Percentiles rank a stretch among this genome's conserved stretches.
phyloP scores from a whole-genome alignment of 305 asterid genomes.

The Fraxinus paxiana region DNA sequence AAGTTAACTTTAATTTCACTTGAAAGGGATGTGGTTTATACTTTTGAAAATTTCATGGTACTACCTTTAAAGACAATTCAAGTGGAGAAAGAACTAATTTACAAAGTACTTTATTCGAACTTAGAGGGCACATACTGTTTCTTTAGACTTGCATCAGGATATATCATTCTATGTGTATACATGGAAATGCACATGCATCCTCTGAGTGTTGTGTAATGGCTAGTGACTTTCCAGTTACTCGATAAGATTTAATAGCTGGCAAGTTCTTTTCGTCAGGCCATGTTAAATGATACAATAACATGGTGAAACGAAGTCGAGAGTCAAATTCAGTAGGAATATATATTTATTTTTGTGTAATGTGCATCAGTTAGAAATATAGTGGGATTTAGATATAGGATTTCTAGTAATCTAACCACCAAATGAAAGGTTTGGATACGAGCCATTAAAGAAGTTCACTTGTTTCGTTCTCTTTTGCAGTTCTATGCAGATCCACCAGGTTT shows the following conservation, averaged over 20 bases:
- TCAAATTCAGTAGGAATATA: background rate
- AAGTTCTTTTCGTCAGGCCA: background rate
- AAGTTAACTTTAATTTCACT: conserved; percentile 28
- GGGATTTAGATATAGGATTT: background rate
- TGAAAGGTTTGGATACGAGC: background rate
- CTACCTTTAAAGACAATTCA: background rate
- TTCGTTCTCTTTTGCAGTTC: conserved; percentile 36
- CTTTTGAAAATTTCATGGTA: background rate
- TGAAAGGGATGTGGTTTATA: background rate
- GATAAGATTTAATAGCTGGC: background rate
- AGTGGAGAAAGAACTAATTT: background rate
- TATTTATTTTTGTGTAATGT: background rate
- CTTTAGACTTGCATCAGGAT: background rate
- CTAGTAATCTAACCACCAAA: background rate
- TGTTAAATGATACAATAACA: background rate
- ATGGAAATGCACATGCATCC: background rate
- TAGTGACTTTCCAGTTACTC: background rate
- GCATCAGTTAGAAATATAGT: background rate
- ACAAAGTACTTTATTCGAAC: background rate
- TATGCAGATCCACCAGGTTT: conserved; percentile 63
- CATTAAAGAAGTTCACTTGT: background rate
- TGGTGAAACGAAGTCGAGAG: background rate
- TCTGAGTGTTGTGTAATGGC: background rate
- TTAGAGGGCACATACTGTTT: background rate
- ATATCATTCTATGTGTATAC: background rate